These are phyloP conservation scores for Pseudocercospora macadamiae DNA, from an alignment of 2,329 filamentous ascomycete species.

Conservation along the genomic window DNA sequence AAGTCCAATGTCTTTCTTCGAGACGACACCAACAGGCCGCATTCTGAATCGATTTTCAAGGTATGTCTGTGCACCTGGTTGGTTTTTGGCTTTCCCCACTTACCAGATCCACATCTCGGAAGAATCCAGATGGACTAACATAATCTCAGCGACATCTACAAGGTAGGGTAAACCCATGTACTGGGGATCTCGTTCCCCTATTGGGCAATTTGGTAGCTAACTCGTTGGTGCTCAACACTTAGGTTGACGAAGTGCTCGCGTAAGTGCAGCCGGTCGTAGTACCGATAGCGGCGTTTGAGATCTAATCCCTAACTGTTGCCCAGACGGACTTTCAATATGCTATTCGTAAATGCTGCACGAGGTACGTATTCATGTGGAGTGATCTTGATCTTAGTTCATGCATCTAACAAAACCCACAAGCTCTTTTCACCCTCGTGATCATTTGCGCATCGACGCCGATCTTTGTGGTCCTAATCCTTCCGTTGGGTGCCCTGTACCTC, in stretches of 20 bases:
- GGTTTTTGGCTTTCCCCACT: slow-evolving; percentile 1
- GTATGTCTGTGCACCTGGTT: slow-evolving; percentile 33
- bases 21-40: slow-evolving; percentile 93
- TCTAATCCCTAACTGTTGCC: slow-evolving; percentile 33
- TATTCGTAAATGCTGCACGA: slow-evolving; percentile 55
- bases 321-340: slow-evolving; percentile 91
- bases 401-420: slow-evolving; percentile 37
- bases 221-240: background rate
- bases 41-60: slow-evolving; percentile 96
- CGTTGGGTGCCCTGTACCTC: slow-evolving; percentile 78
- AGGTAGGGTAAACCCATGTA: slow-evolving; percentile 11
- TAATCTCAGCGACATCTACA: slow-evolving; percentile 24
- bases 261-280: slow-evolving; percentile 41
- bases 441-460: slow-evolving; percentile 80
- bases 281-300: slow-evolving; percentile 7
- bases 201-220: slow-evolving; percentile 13
- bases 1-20: slow-evolving; percentile 98
- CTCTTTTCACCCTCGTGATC: slow-evolving; percentile 79
- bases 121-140: background rate
- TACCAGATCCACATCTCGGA: slow-evolving; percentile 3
- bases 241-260: slow-evolving; percentile 87
- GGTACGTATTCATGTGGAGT: slow-evolving; percentile 41
- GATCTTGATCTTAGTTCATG: slow-evolving; percentile 7
- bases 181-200: background rate
- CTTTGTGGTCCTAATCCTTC: slow-evolving; percentile 80